Percentiles rank a stretch among this genome's conserved stretches.
phyloP scores from a whole-genome alignment of 306 rosid species.

The Quercus dentata region DNA sequence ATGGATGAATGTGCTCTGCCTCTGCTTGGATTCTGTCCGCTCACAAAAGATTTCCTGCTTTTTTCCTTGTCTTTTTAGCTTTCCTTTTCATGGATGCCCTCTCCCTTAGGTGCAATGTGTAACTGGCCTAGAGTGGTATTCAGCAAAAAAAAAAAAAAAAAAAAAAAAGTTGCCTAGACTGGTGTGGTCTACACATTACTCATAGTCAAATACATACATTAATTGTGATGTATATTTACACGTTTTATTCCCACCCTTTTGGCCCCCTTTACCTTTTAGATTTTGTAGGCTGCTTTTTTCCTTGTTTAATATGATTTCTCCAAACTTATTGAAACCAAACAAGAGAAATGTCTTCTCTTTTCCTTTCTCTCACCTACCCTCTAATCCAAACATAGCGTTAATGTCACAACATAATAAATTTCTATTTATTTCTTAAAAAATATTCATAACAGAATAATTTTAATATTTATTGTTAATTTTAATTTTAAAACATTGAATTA shows the following conservation, averaged over 20 bases:
- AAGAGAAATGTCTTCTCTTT: too few species aligned
- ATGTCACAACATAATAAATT: too few species aligned
- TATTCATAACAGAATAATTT: too few species aligned
- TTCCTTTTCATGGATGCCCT: conserved; percentile 88
- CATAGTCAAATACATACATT: not conserved
- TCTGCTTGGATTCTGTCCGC: conserved; percentile 77
- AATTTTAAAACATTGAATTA: too few species aligned
- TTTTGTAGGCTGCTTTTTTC: too few species aligned
- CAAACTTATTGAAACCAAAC: too few species aligned
- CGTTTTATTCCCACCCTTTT: conserved; percentile 64
- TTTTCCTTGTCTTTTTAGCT: conserved; percentile 66
- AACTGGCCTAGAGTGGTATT: not conserved
- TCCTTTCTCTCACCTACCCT: too few species aligned
- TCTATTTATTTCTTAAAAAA: too few species aligned
- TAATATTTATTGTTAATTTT: too few species aligned
- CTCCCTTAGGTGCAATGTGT: conserved; percentile 34
- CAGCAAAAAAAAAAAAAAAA: too few species aligned
- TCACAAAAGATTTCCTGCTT: conserved; percentile 74
- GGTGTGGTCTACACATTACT: conserved; percentile 50
- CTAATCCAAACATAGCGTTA: too few species aligned
- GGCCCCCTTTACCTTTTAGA: not conserved
- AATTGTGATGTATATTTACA: conserved; percentile 50
- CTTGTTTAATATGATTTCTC: too few species aligned
- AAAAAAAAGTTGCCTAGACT: conserved; percentile 2
- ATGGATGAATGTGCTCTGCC: conserved; percentile 81